Evolutionary conservation across 129 eudicot species (phyloP).

Genomic region (Flaveria linearis): DNA sequence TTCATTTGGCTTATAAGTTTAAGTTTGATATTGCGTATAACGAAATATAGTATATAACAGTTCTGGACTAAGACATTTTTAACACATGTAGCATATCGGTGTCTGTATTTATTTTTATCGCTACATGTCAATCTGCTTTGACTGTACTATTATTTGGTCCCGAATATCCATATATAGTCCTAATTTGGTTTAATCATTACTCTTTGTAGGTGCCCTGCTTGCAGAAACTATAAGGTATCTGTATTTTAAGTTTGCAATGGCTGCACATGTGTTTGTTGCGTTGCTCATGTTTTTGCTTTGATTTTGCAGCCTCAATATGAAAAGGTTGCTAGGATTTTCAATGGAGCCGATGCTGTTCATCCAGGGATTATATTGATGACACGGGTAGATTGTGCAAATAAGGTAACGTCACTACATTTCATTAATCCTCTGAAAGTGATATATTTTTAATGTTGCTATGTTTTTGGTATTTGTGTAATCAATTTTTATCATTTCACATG

Average conservation of each 20-base stretch:
- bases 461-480: slow-evolving; percentile 3
- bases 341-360: slow-evolving; percentile 83
- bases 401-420: slow-evolving; percentile 52
- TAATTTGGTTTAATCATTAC: slow-evolving; percentile 26
- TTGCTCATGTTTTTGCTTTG: slow-evolving; percentile 10
- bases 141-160: neutral
- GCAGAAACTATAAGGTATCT: slow-evolving; percentile 93
- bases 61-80: neutral
- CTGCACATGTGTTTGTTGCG: slow-evolving; percentile 1
- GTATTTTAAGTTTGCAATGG: neutral
- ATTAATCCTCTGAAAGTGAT: slow-evolving; percentile 1
- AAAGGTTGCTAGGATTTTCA: slow-evolving; percentile 87
- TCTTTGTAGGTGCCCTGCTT: slow-evolving; percentile 95
- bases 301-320: slow-evolving; percentile 87
- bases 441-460: slow-evolving; percentile 6
- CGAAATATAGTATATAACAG: neutral
- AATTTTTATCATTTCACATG: slow-evolving; percentile 10
- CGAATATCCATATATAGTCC: neutral
- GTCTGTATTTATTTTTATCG: neutral
- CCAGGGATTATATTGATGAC: slow-evolving; percentile 86
- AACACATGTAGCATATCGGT: slow-evolving; percentile 1
- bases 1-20: neutral
- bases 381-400: slow-evolving; percentile 85
- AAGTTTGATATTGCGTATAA: neutral
- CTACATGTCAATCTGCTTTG: slow-evolving; percentile 8